These are phyloP conservation scores for Aspergillus jensenii DNA, from an alignment of 2,329 filamentous ascomycete genomes.

Conservation along the genomic window DNA sequence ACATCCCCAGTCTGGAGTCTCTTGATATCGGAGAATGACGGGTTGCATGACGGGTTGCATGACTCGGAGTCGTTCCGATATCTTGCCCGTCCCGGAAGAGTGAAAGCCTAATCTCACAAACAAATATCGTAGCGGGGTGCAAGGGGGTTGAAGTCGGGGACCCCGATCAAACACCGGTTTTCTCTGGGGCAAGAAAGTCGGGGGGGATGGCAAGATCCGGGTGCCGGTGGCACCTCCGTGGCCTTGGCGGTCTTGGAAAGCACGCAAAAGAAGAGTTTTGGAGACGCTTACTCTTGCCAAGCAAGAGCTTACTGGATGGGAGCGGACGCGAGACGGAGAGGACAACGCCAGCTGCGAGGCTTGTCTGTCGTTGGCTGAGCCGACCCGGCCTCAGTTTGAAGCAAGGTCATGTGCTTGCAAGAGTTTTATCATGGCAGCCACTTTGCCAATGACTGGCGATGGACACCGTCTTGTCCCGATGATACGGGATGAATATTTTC, in stretches of 20 bases:
- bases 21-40: neutral
- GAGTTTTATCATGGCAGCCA: neutral
- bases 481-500: neutral
- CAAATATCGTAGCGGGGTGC: neutral
- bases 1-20: neutral
- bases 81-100: neutral
- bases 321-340: neutral
- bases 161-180: neutral
- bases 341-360: neutral
- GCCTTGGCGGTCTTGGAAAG: slow-evolving; percentile 1
- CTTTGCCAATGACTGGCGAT: neutral
- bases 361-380: slow-evolving; percentile 3
- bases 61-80: slow-evolving; percentile 1
- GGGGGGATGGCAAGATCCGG: neutral
- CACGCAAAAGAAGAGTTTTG: slow-evolving; percentile 5
- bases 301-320: neutral
- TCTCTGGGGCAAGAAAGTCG: neutral
- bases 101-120: neutral
- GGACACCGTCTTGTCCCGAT: neutral
- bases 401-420: neutral
- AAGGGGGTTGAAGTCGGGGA: neutral
- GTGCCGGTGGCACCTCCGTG: neutral
- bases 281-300: slow-evolving; percentile 11
- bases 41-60: slow-evolving; percentile 1
- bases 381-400: neutral